Conservation (phyloP, 176 grass and related monocot species). For the Chloris gayana region DNA sequence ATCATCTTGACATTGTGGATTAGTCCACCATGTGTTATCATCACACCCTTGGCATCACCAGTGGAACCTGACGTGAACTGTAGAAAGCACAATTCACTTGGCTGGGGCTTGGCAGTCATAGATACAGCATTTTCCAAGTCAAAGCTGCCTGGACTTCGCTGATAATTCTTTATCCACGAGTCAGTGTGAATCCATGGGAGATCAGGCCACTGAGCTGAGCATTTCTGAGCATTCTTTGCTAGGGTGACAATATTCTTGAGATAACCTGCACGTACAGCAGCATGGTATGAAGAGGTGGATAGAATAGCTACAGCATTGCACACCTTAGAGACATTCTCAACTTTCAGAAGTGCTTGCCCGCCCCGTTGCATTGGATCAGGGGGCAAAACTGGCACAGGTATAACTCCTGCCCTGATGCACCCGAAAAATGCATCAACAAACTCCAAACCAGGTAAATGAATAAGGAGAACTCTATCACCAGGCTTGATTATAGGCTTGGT, state of each 20-base stretch:
- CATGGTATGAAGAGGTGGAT: conserved; percentile 76
- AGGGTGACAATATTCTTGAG: conserved; percentile 58
- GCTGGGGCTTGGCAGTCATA: conserved; percentile 35
- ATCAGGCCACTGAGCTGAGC: conserved; percentile 60
- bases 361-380: conserved; percentile 72
- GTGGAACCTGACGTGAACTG: conserved; percentile 85
- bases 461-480: conserved; percentile 67
- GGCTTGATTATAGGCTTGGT: conserved; percentile 57
- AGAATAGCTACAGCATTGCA: conserved; percentile 64
- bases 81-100: conserved; percentile 70
- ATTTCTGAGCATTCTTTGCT: conserved; percentile 46
- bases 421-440: conserved; percentile 79
- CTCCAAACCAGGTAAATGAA: conserved; percentile 72
- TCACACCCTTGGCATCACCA: conserved; percentile 79
- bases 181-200: conserved; percentile 74
- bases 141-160: conserved; percentile 39
- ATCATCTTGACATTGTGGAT: conserved; percentile 82
- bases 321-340: conserved; percentile 65
- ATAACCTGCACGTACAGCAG: conserved; percentile 68
- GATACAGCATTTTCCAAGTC: conserved; percentile 27
- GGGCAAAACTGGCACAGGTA: conserved; percentile 72
- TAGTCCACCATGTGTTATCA: conserved; percentile 79
- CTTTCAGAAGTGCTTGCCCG: conserved; percentile 74
- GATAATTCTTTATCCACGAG: conserved; percentile 63
- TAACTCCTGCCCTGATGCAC: conserved; percentile 65